Base-by-base conservation (phyloP, 106 monocot species). In the Posidonia australis region DNA sequence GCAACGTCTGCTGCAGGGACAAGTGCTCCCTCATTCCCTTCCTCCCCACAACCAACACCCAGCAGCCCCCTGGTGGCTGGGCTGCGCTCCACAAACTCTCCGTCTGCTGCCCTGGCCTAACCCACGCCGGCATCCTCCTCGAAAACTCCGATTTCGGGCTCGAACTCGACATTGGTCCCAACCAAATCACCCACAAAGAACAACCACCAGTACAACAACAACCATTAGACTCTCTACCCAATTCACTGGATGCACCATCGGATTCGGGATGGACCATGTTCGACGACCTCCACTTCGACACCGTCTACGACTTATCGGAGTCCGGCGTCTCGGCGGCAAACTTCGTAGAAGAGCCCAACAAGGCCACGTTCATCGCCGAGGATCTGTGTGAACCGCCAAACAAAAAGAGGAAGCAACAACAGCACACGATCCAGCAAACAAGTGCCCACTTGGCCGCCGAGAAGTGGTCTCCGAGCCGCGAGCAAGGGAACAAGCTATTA, bases 61-160 rank as follows among this genome's bases (percentile, higher is more conserved):
- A n/a, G n/a, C n/a, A 54, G 13, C 69, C 77, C 7, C 62, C 67
- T 27, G 78, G 63, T n/a, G 74, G 63, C 20, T 86, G 86, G 81
- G 59, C 84, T 14, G 32, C 86, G 18, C 84, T 96, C 41, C 67
- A 80, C 84, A 96, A 87, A 80, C 76, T 96, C 76, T 70, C 84
- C 62, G 90, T 87, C 19, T 96, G 90, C 74, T 96, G 94, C 69
- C 94, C 94, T 0, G 94, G 94, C 25, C 94, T 90, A 52, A 54
- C 71, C 31, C 80, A 69, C 71, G 75, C 94, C 56, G 94, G 94
- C 14, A 70, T 96, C 32, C 78, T 96, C 69, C 90, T 96, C 67
- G 76, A 96, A 46, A 69, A 75, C 64, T 82, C 90, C 62, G 84
- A 86, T 45, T 87, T 96, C 63, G 94, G 94, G 30, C 86, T 96